These are phyloP conservation scores for Teratosphaeria destructans DNA, from an alignment of 2,329 filamentous ascomycete genomes.

Conservation along the genomic window DNA sequence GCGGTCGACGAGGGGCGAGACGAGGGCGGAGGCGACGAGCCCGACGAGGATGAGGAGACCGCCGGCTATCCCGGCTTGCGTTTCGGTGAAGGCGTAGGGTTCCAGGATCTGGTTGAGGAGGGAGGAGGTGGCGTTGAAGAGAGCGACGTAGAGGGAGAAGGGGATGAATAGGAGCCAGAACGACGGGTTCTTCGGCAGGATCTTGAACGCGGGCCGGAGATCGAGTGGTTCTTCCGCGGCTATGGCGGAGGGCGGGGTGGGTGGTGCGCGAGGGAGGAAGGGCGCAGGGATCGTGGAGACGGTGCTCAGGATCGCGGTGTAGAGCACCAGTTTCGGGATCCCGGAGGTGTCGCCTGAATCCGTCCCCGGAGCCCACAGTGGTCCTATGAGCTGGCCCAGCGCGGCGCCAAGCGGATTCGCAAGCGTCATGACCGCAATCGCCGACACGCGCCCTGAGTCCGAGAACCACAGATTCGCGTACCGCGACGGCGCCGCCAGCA, in stretches of 20 bases:
- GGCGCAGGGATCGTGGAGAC: conserved; percentile 63
- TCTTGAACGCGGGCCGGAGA: conserved; percentile 41
- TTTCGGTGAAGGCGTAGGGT: conserved; percentile 75
- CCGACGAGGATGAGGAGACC: conserved; percentile 84
- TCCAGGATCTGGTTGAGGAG: conserved; percentile 82
- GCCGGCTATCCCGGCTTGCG: conserved; percentile 79
- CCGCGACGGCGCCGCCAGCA: conserved; percentile 75
- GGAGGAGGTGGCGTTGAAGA: conserved; percentile 87
- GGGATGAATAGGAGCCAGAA: conserved; percentile 73
- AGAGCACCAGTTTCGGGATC: conserved; percentile 69
- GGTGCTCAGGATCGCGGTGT: conserved; percentile 36
- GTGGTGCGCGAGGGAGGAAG: conserved; percentile 67
- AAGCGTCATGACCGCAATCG: conserved; percentile 73
- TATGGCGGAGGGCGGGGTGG: conserved; percentile 64
- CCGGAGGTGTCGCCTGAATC: conserved; percentile 42
- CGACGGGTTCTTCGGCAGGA: conserved; percentile 47
- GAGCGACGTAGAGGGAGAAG: conserved; percentile 76
- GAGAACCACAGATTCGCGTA: conserved; percentile 97
- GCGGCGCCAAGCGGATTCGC: conserved; percentile 88
- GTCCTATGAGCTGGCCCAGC: conserved; percentile 75
- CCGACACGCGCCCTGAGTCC: conserved; percentile 67
- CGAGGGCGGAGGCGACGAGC: conserved; percentile 63
- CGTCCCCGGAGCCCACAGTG: conserved; percentile 51
- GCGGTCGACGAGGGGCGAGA: conserved; percentile 72
- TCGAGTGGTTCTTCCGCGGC: conserved; percentile 46